Evolutionary conservation across 371 early-diverging fungal genomes (phyloP).

Genomic region (Lichtheimia corymbifera): DNA sequence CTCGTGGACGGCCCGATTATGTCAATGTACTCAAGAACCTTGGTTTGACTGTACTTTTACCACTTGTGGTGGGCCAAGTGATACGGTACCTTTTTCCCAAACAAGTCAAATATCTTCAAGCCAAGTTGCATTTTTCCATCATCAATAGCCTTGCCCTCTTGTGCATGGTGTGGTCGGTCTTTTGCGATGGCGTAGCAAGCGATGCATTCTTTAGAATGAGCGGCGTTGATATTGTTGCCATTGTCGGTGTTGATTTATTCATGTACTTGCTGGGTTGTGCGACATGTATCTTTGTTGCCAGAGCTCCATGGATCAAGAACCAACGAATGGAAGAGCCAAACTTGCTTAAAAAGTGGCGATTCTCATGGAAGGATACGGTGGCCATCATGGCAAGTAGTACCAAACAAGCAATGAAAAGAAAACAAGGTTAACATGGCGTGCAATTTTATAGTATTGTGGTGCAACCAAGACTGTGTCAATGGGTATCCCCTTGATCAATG

Average conservation of each 20-base stretch:
- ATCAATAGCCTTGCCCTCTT: constrained; percentile 63
- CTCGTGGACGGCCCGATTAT: constrained; percentile 52
- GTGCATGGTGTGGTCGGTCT: constrained; percentile 72
- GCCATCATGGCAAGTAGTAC: constrained; percentile 49
- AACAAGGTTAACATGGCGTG: not conserved
- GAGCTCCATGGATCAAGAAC: constrained; percentile 39
- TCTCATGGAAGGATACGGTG: constrained; percentile 48
- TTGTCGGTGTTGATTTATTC: constrained; percentile 54
- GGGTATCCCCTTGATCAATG: constrained; percentile 78
- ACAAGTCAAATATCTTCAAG: constrained; percentile 48
- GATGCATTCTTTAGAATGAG: constrained; percentile 50
- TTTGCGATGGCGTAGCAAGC: constrained; percentile 72
- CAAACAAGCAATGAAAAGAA: not conserved
- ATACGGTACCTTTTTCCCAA: constrained; percentile 57
- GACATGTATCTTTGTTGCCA: constrained; percentile 37
- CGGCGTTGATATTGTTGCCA: constrained; percentile 59
- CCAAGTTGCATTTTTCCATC: constrained; percentile 53
- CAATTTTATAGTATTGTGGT: constrained; percentile 55
- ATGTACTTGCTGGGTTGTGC: constrained; percentile 51
- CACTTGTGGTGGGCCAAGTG: constrained; percentile 68
- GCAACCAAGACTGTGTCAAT: constrained; percentile 77
- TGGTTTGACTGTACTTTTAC: constrained; percentile 64
- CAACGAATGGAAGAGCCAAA: constrained; percentile 7
- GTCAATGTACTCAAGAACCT: constrained; percentile 53
- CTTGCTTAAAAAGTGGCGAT: constrained; percentile 38